Base-by-base conservation (phyloP, 2,329 filamentous ascomycete genomes). In the Colletotrichum spinosum region DNA sequence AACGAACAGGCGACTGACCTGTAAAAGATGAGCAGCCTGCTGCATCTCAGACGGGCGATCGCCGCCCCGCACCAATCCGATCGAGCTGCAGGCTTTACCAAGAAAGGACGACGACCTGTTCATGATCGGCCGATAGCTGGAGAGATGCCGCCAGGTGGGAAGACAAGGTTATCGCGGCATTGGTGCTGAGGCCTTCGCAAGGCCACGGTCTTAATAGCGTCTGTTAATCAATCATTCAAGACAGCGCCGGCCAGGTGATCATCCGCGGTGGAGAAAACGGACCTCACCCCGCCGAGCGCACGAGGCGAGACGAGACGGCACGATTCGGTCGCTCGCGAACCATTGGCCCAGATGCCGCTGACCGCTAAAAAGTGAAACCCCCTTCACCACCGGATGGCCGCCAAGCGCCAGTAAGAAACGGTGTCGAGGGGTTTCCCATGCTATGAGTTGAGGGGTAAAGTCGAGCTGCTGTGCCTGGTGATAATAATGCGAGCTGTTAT, bases 321-420 rank as follows among this genome's bases (percentile, higher is more conserved):
- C 53, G 61, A 50, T 65, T 65, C 35, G 51, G 34, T 51, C 34
- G 39, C 41, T 46, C 41, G 55, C 17, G 48, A 61, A 61, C 62
- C 52, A 65, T 65, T 65, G 62, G 62, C 37, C 37, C 58, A 62
- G 58, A 56, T 39, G 55, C 53, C 51, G 59, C 64, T 67, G 64
- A 67, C 64, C 64, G 64, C 64, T 59, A 59, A 50, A 62, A 67
- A 48, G 64, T 67, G 64, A 67, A 67, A 67, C 64, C 60, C 60
- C 33, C 25, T 42, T 65, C 34, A 61, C 55, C 56, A 65, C 51
- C 42, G 49, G 17, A 48, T 25, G 52, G 42, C 54, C 38, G 64
- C 53, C 64, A 59, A 65, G 49, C 17, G 50, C 64, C 59, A 64
- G 63, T 66, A 41, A 54, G 42, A 50, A 44, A 49, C 38, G 44